Conservation (phyloP, 768 basidiomycete genomes). For the Roridomyces roridus region DNA sequence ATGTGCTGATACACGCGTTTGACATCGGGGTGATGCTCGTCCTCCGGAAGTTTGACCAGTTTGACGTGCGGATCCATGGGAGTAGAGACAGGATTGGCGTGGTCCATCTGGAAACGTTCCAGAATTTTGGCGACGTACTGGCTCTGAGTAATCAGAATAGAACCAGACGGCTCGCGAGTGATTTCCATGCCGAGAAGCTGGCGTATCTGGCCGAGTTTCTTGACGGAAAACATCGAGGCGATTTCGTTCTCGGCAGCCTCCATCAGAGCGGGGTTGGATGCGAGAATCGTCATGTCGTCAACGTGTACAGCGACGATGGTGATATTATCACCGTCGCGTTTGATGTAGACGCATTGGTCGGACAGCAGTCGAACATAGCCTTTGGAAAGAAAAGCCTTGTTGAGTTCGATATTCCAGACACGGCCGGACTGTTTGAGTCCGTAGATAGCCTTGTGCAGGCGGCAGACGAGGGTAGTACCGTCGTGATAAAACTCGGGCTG, state of each 20-base stretch:
- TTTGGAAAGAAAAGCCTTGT: conserved; percentile 12
- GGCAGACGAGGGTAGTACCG: conserved; percentile 21
- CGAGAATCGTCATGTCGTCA: conserved; percentile 31
- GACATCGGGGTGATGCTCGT: conserved; percentile 10
- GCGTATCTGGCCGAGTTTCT: conserved; percentile 21
- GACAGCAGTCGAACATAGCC: conserved; percentile 18
- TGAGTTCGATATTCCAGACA: conserved; percentile 34
- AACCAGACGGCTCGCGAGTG: conserved; percentile 12
- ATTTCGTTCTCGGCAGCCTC: conserved; percentile 18
- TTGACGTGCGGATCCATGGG: conserved; percentile 17
- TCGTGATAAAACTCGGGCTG: conserved; percentile 17
- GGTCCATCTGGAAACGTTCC: conserved; percentile 13
- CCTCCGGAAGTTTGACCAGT: conserved; percentile 11
- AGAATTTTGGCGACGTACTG: conserved; percentile 26
- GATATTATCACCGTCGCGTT: conserved; percentile 8
- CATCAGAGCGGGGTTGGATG: conserved; percentile 2
- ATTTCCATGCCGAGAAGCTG: conserved; percentile 33
- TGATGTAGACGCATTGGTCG: conserved; percentile 25
- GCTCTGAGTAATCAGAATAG: conserved; percentile 26
- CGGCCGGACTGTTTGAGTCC: conserved; percentile 31
- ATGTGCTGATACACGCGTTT: conserved; percentile 29
- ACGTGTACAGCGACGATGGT: conserved; percentile 25
- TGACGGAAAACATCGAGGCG: conserved; percentile 19
- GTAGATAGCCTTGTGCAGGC: conserved; percentile 28
- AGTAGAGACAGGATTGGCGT: conserved; percentile 6